Evolutionary conservation across 2,329 filamentous ascomycete species (phyloP).

Genomic region (Eurotiales sp.): DNA sequence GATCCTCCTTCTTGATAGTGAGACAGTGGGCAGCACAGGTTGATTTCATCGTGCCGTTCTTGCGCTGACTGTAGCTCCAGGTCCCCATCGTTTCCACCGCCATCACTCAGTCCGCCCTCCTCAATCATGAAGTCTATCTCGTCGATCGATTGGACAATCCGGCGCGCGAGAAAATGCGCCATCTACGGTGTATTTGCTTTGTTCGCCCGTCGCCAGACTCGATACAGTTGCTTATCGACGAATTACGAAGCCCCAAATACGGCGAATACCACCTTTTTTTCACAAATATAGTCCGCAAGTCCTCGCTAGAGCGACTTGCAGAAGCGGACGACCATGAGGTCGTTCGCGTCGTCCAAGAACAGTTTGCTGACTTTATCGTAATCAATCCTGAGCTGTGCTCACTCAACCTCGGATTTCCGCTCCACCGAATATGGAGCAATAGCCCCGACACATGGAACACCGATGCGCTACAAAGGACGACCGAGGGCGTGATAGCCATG

Average conservation of each 20-base stretch:
- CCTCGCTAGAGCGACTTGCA: constrained; percentile 84
- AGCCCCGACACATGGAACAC: constrained; percentile 86
- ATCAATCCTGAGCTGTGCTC: constrained; percentile 93
- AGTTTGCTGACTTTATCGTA: constrained; percentile 93
- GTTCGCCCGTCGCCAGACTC: constrained; percentile 88
- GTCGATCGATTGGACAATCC: constrained; percentile 92
- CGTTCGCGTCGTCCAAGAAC: constrained; percentile 88
- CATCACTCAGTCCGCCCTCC: constrained; percentile 87
- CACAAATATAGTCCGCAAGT: constrained; percentile 97
- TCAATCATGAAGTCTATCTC: constrained; percentile 96
- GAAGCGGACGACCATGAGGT: constrained; percentile 98
- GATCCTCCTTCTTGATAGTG: constrained; percentile 86
- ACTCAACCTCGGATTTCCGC: constrained; percentile 67
- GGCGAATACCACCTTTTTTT: constrained; percentile 97
- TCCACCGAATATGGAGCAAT: constrained; percentile 74
- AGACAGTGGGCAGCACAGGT: constrained; percentile 64
- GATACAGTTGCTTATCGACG: constrained; percentile 90
- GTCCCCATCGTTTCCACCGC: constrained; percentile 91
- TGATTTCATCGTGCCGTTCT: constrained; percentile 12
- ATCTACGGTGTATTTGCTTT: constrained; percentile 89
- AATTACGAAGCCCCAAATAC: constrained; percentile 92
- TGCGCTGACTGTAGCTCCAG: constrained; percentile 37
- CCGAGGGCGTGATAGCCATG: constrained; percentile 80
- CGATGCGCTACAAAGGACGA: constrained; percentile 78
- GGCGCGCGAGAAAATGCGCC: constrained; percentile 93